These are phyloP conservation scores for Neurospora sp. DNA, from an alignment of 495 filamentous ascomycete genomes.

Conservation along the genomic window DNA sequence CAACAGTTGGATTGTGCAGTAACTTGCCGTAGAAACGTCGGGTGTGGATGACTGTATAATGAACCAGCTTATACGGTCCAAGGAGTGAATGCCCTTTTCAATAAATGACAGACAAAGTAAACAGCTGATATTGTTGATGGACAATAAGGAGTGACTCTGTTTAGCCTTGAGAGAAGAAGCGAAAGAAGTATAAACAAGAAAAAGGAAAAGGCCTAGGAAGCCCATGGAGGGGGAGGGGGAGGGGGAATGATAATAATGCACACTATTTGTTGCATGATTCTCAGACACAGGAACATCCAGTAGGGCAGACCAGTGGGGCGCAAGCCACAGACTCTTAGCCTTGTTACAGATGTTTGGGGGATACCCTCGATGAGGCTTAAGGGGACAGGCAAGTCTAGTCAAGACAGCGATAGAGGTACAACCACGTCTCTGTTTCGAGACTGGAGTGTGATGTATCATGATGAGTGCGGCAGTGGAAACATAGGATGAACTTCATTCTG, in stretches of 20 bases:
- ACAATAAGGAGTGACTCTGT: conserved; percentile 43
- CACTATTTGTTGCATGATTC: conserved; percentile 27
- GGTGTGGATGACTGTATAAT: conserved; percentile 17
- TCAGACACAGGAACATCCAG: conserved; percentile 25
- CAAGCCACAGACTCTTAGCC: conserved; percentile 21
- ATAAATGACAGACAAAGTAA: conserved; percentile 39
- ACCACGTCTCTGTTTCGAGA: conserved; percentile 9
- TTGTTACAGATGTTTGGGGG: conserved; percentile 29
- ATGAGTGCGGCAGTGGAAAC: background rate
- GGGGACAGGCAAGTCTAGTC: background rate
- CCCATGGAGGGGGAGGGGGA: conserved; percentile 22
- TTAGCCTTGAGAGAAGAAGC: conserved; percentile 39
- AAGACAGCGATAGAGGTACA: background rate
- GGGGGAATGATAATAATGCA: conserved; percentile 26
- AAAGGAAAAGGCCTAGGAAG: conserved; percentile 16
- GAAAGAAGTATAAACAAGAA: conserved; percentile 32
- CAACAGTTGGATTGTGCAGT: background rate
- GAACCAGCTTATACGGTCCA: conserved; percentile 36
- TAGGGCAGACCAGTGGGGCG: conserved; percentile 19
- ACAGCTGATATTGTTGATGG: conserved; percentile 50
- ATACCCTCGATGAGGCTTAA: conserved; percentile 14
- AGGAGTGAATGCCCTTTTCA: conserved; percentile 28
- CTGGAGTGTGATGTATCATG: conserved; percentile 8
- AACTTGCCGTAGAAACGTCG: background rate
- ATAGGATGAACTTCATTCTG: background rate